Percentiles rank a stretch among this genome's conserved stretches.
Conservation (phyloP, 2,329 filamentous ascomycete species). For the Bipolaris zeicola region DNA sequence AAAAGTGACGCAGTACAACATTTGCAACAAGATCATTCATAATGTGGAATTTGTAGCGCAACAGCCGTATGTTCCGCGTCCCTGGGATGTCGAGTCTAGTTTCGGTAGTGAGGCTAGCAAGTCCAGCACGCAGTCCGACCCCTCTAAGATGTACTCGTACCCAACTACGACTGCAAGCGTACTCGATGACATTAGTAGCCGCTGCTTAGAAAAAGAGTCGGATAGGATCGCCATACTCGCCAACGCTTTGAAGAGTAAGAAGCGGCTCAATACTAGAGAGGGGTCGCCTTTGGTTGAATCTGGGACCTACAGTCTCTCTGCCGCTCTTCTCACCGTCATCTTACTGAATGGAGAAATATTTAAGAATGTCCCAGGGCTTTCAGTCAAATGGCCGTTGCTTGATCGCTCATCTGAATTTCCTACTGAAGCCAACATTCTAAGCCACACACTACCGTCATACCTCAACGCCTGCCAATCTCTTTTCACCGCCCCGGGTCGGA, state of each 20-base stretch:
- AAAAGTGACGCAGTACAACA: slow-evolving; percentile 30
- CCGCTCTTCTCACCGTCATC: slow-evolving; percentile 18
- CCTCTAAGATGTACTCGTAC: slow-evolving; percentile 1
- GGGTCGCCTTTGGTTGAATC: slow-evolving; percentile 1
- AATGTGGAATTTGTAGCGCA: not conserved
- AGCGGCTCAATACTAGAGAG: slow-evolving; percentile 13
- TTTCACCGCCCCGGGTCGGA: slow-evolving; percentile 10
- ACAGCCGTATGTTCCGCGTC: not conserved
- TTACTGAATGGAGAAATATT: slow-evolving; percentile 28
- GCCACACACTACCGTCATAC: slow-evolving; percentile 6
- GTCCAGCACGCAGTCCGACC: not conserved
- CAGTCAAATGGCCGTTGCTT: not conserved
- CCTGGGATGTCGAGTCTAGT: not conserved
- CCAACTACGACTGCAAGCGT: slow-evolving; percentile 22
- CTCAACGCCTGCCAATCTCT: slow-evolving; percentile 6
- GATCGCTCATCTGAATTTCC: not conserved
- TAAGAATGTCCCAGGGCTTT: not conserved
- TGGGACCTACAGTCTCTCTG: slow-evolving; percentile 20
- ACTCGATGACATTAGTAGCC: slow-evolving; percentile 20
- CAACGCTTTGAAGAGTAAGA: slow-evolving; percentile 21
- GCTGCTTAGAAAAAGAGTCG: slow-evolving; percentile 15
- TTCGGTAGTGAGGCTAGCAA: not conserved
- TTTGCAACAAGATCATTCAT: slow-evolving; percentile 18
- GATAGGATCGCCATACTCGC: slow-evolving; percentile 27
- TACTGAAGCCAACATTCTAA: not conserved